Evolutionary conservation across 768 basidiomycete genomes (phyloP), one percentile per base, ranked within the genome.

Genomic region (Leccinum disarticulatum): DNA sequence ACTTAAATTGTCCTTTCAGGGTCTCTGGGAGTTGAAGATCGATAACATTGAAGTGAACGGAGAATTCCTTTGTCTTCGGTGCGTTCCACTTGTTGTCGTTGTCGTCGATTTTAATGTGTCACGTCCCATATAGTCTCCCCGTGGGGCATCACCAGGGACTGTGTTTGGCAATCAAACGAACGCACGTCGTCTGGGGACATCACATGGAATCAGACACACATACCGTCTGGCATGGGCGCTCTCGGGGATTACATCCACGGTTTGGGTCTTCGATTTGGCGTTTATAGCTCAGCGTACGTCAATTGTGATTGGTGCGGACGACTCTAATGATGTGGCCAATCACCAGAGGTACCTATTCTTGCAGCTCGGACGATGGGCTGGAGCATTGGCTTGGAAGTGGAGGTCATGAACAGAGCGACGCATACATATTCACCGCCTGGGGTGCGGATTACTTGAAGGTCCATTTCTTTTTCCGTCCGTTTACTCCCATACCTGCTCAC

Each of bases 141-240:
- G 8, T 31, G 30, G 38, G 17, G 36, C 2, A 17, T 27, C 25
- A 1, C 28, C 14, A 63, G 63, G 30, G 63, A 64, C 47, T 64
- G 63, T 31, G 63, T 60, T n/a, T 64, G 63, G 60, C 60, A 61
- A 33, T 52, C 54, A 4, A 56, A 54, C 2, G 10, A 41, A 15
- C 63, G 63, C 19, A 31, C 60, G 1, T 9, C 43, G 3, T 55
- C 56, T 5, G 63, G 52, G 6, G 27, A 7, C 36, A 30, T 61
- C 53, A 58, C 27, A 43, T 64, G 63, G 63, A 46, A 64, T 2
- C 7, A 54, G 25, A 58, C 60, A 1, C 53, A 38, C 5, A 58
- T 64, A n/a, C 60, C 63, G 6, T 58, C 63, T 43, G 60, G 63
- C n/a, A 58, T 64, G 19, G n/a, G n/a, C n/a, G n/a, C n/a, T n/a